These are phyloP conservation scores for Durio zibethinus DNA, from an alignment of 345 rosid genomes.

Conservation along the genomic window DNA sequence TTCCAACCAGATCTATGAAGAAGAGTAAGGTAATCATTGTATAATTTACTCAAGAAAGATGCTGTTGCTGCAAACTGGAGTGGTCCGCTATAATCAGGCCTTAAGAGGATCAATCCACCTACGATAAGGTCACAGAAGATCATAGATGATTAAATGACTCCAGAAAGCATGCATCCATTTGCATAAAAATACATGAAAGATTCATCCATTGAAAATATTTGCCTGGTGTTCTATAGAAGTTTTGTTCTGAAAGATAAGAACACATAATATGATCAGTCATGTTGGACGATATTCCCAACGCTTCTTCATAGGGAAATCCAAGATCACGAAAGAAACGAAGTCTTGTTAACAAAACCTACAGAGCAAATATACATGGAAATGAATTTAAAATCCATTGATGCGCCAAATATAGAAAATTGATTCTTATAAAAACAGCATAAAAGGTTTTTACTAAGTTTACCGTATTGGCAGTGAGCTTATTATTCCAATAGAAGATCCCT, in stretches of 20 bases:
- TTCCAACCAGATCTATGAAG: slow-evolving; percentile 32
- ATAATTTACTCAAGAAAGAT: slow-evolving; percentile 54
- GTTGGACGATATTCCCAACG: slow-evolving; percentile 28
- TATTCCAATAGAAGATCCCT: slow-evolving; percentile 60
- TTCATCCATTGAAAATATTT: neutral
- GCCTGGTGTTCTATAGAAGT: slow-evolving; percentile 42
- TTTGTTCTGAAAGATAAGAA: slow-evolving; percentile 36
- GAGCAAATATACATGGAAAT: neutral
- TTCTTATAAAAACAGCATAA: neutral
- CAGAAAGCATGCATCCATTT: neutral
- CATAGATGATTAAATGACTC: neutral
- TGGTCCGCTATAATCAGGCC: slow-evolving; percentile 30
- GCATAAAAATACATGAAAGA: neutral
- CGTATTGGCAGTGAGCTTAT: slow-evolving; percentile 45
- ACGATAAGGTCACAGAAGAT: neutral
- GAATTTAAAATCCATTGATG: neutral
- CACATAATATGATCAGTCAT: slow-evolving; percentile 40
- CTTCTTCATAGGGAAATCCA: slow-evolving; percentile 47
- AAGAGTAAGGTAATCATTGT: slow-evolving; percentile 53
- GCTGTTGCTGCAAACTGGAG: slow-evolving; percentile 57
- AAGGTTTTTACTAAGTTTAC: slow-evolving; percentile 26
- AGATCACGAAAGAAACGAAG: slow-evolving; percentile 45
- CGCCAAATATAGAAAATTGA: neutral
- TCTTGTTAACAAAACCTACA: slow-evolving; percentile 49
- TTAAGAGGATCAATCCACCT: slow-evolving; percentile 57